A percentile compares a stretch with the other conserved stretches of the same genome.
Evolutionary conservation across 2,329 filamentous ascomycete genomes (phyloP).

Genomic region (Trichoderma semiorbis): DNA sequence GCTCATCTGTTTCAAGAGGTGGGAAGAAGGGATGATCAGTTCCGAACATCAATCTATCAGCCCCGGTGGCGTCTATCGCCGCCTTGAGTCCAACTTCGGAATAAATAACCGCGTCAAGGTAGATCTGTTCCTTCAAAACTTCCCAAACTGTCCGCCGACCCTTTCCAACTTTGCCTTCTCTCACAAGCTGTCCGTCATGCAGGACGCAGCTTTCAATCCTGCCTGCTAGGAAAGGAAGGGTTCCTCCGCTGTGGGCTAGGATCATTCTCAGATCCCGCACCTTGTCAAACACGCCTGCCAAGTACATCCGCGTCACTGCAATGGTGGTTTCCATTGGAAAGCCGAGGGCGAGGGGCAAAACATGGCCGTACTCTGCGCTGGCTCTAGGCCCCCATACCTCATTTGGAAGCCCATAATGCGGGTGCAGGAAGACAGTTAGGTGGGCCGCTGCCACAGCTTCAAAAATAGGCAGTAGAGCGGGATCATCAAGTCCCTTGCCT

Average conservation of each 20-base stretch:
- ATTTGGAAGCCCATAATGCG: conserved; percentile 83
- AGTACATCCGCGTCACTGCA: conserved; percentile 79
- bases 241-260: conserved; percentile 84
- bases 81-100: conserved; percentile 69
- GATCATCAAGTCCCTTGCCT: conserved; percentile 77
- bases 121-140: conserved; percentile 68
- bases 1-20: conserved; percentile 60
- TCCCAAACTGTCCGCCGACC: conserved; percentile 52
- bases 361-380: conserved; percentile 72
- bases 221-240: conserved; percentile 82
- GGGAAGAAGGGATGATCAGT: conserved; percentile 85
- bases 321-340: conserved; percentile 94
- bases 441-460: conserved; percentile 60
- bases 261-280: conserved; percentile 68
- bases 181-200: conserved; percentile 74
- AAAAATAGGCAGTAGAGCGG: conserved; percentile 68
- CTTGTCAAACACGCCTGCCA: conserved; percentile 80
- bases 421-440: conserved; percentile 78
- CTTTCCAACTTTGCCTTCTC: conserved; percentile 53
- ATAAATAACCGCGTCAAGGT: conserved; percentile 84
- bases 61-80: conserved; percentile 64
- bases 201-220: conserved; percentile 82
- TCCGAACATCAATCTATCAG: conserved; percentile 73
- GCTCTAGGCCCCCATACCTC: conserved; percentile 74
- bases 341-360: conserved; percentile 78